Conservation (phyloP, 192 early-diverging fungal species). For the Mortierella hygrophila region DNA sequence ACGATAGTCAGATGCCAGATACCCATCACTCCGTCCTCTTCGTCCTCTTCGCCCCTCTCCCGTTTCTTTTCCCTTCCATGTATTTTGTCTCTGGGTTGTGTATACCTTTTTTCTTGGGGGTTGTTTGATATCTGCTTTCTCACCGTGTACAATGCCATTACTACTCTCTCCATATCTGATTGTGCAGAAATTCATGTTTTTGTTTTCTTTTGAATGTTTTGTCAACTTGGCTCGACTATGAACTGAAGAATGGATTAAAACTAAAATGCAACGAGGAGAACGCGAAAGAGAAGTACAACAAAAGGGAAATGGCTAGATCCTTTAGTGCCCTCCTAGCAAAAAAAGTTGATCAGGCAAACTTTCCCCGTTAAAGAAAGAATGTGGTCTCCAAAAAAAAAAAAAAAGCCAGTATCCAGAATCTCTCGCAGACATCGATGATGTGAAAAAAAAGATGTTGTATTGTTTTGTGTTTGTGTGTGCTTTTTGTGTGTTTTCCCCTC, state of each 20-base stretch:
- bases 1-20: neutral
- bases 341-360: neutral
- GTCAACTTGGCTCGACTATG: neutral
- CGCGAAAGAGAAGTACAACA: neutral
- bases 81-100: neutral
- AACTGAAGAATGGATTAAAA: too few species aligned
- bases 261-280: too few species aligned
- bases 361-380: too few species aligned
- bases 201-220: neutral
- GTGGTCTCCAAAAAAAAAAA: too few species aligned
- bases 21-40: neutral
- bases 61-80: neutral
- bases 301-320: neutral
- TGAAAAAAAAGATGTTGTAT: conserved; percentile 7
- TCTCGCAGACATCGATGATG: neutral
- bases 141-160: neutral
- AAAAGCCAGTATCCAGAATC: neutral
- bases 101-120: neutral
- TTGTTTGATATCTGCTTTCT: neutral
- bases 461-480: neutral
- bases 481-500: neutral
- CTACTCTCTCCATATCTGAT: neutral
- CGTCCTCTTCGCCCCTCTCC: too few species aligned
- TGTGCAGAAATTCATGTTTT: neutral
- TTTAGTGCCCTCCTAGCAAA: neutral